Conservation (phyloP, 306 rosid species). For the Adenanthera pavonina region DNA sequence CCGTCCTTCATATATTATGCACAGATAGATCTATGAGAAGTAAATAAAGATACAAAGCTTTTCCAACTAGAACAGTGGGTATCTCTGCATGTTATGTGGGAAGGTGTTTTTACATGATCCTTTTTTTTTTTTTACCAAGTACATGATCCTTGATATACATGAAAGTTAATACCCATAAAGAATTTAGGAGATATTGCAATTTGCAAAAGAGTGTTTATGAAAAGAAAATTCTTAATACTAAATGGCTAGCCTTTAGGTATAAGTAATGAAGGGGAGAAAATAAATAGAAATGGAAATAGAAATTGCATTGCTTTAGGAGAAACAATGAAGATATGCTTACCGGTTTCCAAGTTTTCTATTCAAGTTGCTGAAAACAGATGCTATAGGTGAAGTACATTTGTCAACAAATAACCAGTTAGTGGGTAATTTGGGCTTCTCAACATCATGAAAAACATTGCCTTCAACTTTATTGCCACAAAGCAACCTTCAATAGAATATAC, state of each 20-base stretch:
- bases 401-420: conserved; percentile 53
- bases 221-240: not conserved
- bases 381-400: conserved; percentile 40
- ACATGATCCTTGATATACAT: not conserved
- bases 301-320: conserved; percentile 2
- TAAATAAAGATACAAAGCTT: not conserved
- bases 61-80: not conserved
- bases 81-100: not conserved
- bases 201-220: conserved; percentile 18
- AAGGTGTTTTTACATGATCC: not conserved
- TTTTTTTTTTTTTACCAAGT: too few relatives aligned
- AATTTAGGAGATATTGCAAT: not conserved
- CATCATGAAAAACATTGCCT: conserved; percentile 51
- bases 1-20: conserved; percentile 12
- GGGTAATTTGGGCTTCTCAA: conserved; percentile 44
- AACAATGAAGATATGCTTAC: conserved; percentile 50
- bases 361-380: conserved; percentile 42
- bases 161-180: conserved; percentile 22
- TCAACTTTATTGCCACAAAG: conserved; percentile 66
- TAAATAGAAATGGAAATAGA: conserved; percentile 20
- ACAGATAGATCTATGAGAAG: conserved; percentile 15
- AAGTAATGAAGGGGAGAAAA: conserved; percentile 28
- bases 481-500: conserved; percentile 54
- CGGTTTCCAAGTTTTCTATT: conserved; percentile 69
- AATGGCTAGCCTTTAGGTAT: conserved; percentile 7